A percentile compares a stretch with the other conserved stretches of the same genome.
phyloP scores from a whole-genome alignment of 2,329 filamentous ascomycete species.

The Didymella lethalis region DNA sequence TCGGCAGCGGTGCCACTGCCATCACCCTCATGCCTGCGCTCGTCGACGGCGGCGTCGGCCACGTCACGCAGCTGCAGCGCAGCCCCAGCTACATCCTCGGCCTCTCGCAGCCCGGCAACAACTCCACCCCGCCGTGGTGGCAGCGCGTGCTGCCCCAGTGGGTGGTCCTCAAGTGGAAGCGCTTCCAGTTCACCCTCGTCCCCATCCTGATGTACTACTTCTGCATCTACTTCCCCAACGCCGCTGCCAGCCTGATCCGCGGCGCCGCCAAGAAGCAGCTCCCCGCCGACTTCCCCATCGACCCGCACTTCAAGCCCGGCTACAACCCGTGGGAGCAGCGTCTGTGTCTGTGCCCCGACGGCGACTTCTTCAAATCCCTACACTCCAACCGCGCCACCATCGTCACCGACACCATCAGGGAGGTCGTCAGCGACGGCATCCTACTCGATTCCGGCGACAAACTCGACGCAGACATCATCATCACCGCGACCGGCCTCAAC shows the following conservation, averaged over 20 bases:
- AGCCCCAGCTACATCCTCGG: conserved; percentile 70
- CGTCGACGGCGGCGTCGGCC: conserved; percentile 66
- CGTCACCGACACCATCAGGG: conserved; percentile 64
- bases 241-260: conserved; percentile 60
- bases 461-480: conserved; percentile 67
- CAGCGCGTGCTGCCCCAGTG: conserved; percentile 56
- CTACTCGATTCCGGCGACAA: conserved; percentile 56
- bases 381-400: conserved; percentile 60
- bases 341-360: conserved; percentile 72
- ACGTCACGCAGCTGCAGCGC: conserved; percentile 82
- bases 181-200: conserved; percentile 61
- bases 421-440: conserved; percentile 60
- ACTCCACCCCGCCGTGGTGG: conserved; percentile 48
- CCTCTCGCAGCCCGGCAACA: conserved; percentile 54
- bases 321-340: conserved; percentile 73
- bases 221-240: conserved; percentile 62
- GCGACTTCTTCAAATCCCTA: conserved; percentile 65
- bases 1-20: conserved; percentile 82
- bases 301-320: conserved; percentile 57
- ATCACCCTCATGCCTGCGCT: conserved; percentile 78
- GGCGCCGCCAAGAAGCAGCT: conserved; percentile 58
- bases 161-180: conserved; percentile 58
- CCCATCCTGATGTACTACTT: conserved; percentile 60
- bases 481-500: conserved; percentile 70
- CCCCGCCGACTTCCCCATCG: conserved; percentile 55